Conservation (phyloP, 306 rosid species). For the Geum urbanum region DNA sequence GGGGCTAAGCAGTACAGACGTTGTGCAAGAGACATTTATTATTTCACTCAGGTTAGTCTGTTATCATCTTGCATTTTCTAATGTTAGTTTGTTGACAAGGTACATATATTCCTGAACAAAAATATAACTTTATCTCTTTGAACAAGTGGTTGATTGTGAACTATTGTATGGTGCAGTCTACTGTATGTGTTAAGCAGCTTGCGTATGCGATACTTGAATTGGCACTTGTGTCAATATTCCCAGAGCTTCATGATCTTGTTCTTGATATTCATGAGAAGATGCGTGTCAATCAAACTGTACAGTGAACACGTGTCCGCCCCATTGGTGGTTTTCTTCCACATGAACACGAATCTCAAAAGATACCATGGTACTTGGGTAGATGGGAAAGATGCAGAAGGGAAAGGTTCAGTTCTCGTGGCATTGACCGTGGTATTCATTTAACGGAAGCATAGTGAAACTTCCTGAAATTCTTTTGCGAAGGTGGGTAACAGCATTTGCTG, state of each 20-base stretch:
- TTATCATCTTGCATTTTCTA: slow-evolving; percentile 14
- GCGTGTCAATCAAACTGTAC: slow-evolving; percentile 40
- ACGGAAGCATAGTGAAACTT: slow-evolving; percentile 4
- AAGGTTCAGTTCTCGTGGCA: not conserved
- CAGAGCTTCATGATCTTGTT: slow-evolving; percentile 68
- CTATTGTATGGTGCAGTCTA: slow-evolving; percentile 47
- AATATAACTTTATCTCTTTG: slow-evolving; percentile 1
- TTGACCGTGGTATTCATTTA: slow-evolving; percentile 16
- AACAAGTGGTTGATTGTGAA: slow-evolving; percentile 16
- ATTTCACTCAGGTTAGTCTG: slow-evolving; percentile 79
- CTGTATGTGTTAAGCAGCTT: slow-evolving; percentile 81
- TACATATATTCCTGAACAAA: too few relatives aligned
- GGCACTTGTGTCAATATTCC: slow-evolving; percentile 64
- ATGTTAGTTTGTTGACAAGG: not conserved
- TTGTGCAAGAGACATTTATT: slow-evolving; percentile 84
- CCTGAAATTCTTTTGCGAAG: slow-evolving; percentile 14
- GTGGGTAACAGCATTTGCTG: slow-evolving; percentile 11
- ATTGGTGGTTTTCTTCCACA: slow-evolving; percentile 26
- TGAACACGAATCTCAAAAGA: slow-evolving; percentile 21
- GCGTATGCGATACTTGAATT: slow-evolving; percentile 72
- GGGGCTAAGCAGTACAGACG: slow-evolving; percentile 83
- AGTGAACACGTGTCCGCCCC: slow-evolving; percentile 20
- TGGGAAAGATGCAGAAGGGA: too few relatives aligned
- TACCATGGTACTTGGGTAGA: slow-evolving; percentile 10
- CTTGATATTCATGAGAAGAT: slow-evolving; percentile 52